Evolutionary conservation across 495 filamentous ascomycete species (phyloP), one percentile per base, ranked within the genome.

Genomic region (Neurospora intermedia): DNA sequence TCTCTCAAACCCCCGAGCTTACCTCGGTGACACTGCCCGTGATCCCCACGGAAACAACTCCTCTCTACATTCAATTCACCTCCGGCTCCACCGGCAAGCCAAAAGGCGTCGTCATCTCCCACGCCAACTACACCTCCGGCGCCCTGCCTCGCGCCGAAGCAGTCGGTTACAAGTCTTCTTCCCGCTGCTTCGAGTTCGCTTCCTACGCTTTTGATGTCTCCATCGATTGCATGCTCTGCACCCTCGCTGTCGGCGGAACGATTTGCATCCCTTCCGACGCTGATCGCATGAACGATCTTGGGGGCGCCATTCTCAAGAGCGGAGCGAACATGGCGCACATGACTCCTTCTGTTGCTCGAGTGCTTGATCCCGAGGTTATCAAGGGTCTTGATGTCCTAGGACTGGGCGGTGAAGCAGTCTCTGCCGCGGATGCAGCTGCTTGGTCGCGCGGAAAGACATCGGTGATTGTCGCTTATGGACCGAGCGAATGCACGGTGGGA

Each of bases 201-300:
- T 82, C 84, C 9, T 87, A 84, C 73, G 78, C 81, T n/a, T 88
- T 88, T 69, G 87, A 87, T 48, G 83, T 85, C 6, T 82, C 82
- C 59, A 82, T 87, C 62, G 81, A 83, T 73, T 85, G 87, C 69
- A 87, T 88, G 76, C 77, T 85, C 4, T 83, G 81, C 69, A 87
- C 87, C 0, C 76, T 89, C 3, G 76, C 77, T 35, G 79, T 81
- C 5, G 90, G 90, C 40, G 90, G 88, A 5, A 91, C 88, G 73
- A 82, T 92, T 10, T 92, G 90, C 76, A 84, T 91, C n/a, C 87
- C 87, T 0, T 84, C 83, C 2, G 86, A 91, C 48, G 84, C 81
- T 20, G 83, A 83, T 11, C 77, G 83, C n/a, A 79, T 84, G 35
- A 83, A 84, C 69, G 78, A 84, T 70, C 76, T 81, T 48, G 85